Evolutionary conservation across 1,139 yeast genomes (phyloP).

Genomic region (Saccharomycopsis crataegensis): DNA sequence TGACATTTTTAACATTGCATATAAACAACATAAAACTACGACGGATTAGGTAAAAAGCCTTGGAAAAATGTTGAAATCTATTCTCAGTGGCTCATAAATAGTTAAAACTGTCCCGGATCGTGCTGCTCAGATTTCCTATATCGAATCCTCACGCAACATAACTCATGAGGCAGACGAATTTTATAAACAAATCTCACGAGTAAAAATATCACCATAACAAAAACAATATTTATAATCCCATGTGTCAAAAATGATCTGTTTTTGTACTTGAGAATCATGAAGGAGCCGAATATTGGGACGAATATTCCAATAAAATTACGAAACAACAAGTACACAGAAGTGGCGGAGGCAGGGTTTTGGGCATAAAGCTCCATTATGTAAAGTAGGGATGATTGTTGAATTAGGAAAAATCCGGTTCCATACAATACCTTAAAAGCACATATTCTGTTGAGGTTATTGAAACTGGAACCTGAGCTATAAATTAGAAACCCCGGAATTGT

Average conservation of each 20-base stretch:
- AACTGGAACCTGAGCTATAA: background rate
- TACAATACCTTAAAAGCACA: constrained; percentile 8
- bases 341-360: constrained; percentile 10
- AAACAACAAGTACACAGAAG: constrained; percentile 7
- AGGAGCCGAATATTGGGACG: constrained; percentile 10
- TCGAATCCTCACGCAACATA: background rate
- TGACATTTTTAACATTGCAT: too few species aligned
- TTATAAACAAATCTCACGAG: background rate
- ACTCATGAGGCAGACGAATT: background rate
- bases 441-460: constrained; percentile 1
- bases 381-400: constrained; percentile 13
- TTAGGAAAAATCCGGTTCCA: constrained; percentile 14
- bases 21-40: too few species aligned
- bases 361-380: constrained; percentile 17
- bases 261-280: constrained; percentile 2
- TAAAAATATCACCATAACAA: background rate
- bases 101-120: too few species aligned
- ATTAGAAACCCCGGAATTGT: constrained; percentile 5
- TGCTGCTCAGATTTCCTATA: background rate
- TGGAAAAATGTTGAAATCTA: too few species aligned
- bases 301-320: constrained; percentile 9
- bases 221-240: constrained; percentile 1
- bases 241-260: constrained; percentile 10
- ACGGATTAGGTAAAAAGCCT: too few species aligned
- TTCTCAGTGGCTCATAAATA: too few species aligned